These are phyloP conservation scores for Lobosporangium transversale DNA, from an alignment of 192 early-diverging fungal species.

Conservation along the genomic window DNA sequence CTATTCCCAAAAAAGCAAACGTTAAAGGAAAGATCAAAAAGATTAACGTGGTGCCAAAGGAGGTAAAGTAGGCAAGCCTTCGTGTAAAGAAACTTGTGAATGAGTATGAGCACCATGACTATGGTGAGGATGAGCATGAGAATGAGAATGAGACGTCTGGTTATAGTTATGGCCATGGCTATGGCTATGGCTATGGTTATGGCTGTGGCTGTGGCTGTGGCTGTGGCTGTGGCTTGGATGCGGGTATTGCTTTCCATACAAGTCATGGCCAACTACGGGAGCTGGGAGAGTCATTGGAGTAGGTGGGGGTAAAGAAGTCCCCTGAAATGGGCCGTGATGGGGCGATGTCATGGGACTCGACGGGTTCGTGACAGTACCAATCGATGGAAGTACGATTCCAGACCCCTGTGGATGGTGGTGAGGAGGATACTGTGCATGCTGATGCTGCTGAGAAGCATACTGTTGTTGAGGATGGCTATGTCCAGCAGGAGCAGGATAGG, in stretches of 20 bases:
- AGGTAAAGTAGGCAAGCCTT: conserved; percentile 20
- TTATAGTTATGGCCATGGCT: conserved; percentile 4
- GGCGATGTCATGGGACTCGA: conserved; percentile 41
- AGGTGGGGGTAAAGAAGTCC: conserved; percentile 15
- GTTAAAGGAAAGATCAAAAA: neutral
- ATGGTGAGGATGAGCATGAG: conserved; percentile 12
- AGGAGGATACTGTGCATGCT: conserved; percentile 8
- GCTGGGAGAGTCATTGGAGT: conserved; percentile 42
- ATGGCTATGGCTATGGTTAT: neutral
- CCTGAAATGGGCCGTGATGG: conserved; percentile 14
- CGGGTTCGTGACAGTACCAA: conserved; percentile 30
- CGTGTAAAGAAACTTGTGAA: conserved; percentile 11
- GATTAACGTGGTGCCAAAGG: conserved; percentile 34
- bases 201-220: neutral
- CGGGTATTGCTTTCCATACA: conserved; percentile 12
- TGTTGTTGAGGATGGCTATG: neutral
- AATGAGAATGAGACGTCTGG: neutral
- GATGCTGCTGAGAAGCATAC: neutral
- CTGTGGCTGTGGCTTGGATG: conserved; percentile 8
- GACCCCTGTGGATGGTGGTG: conserved; percentile 12
- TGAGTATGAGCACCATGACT: too few relatives aligned
- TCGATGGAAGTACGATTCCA: conserved; percentile 22
- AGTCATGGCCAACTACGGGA: conserved; percentile 24
- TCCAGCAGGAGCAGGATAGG: conserved; percentile 7
- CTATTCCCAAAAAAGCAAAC: neutral